Evolutionary conservation across 2,329 filamentous ascomycete genomes (phyloP).

Genomic region (Hypomyces rosellus): DNA sequence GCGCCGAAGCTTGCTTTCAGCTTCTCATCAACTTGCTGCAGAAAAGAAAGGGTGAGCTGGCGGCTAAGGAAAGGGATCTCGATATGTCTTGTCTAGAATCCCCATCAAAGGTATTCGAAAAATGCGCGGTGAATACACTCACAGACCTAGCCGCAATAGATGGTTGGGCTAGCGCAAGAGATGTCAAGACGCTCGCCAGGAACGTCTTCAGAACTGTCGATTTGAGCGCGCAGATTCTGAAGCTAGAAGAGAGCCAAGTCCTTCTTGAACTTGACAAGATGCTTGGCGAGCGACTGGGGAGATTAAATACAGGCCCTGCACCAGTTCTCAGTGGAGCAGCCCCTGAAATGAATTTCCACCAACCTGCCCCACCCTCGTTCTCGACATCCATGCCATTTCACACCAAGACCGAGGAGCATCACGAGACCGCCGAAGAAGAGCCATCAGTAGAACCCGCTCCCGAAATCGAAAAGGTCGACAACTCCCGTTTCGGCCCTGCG

Average conservation of each 20-base stretch:
- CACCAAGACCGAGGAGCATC: neutral
- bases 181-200: conserved; percentile 50
- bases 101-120: conserved; percentile 8
- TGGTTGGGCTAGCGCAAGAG: conserved; percentile 58
- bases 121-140: conserved; percentile 27
- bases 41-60: conserved; percentile 19
- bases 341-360: conserved; percentile 2
- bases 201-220: conserved; percentile 37
- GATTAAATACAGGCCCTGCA: neutral
- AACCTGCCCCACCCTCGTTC: neutral
- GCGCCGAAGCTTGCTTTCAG: conserved; percentile 33
- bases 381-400: neutral
- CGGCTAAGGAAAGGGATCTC: conserved; percentile 13
- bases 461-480: neutral
- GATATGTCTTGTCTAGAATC: conserved; percentile 22
- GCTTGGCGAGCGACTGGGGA: conserved; percentile 6
- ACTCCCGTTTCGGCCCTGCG: neutral
- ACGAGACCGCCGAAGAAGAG: conserved; percentile 3
- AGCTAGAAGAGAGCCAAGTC: conserved; percentile 16
- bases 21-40: conserved; percentile 33
- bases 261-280: conserved; percentile 18
- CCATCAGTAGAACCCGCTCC: conserved; percentile 6
- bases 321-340: conserved; percentile 6
- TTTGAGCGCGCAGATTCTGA: conserved; percentile 7
- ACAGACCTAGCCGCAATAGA: conserved; percentile 32